Conservation (phyloP, 2,329 filamentous ascomycete species). For the Penicillium aurantiogriseum region DNA sequence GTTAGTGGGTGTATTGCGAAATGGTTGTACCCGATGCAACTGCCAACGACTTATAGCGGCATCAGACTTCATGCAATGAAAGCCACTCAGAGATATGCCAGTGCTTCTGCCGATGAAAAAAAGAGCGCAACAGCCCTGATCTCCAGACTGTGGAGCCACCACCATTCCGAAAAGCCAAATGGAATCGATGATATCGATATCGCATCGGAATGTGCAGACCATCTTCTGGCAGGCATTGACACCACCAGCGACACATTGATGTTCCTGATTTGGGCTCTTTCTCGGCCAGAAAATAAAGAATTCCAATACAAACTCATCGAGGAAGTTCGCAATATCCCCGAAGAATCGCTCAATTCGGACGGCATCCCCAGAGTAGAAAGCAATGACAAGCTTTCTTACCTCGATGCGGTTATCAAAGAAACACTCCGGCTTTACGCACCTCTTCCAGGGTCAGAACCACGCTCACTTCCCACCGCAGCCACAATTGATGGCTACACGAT, state of each 20-base stretch:
- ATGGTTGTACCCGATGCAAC: not conserved
- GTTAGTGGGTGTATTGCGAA: not conserved
- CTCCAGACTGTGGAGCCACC: not conserved
- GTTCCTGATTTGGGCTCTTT: not conserved
- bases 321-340: not conserved
- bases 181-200: not conserved
- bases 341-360: not conserved
- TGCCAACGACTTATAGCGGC: not conserved
- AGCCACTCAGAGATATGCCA: not conserved
- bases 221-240: not conserved
- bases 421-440: not conserved
- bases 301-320: not conserved
- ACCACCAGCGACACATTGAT: not conserved
- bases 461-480: not conserved
- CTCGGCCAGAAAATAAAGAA: not conserved
- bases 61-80: not conserved
- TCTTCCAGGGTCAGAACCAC: not conserved
- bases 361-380: not conserved
- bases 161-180: not conserved
- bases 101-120: not conserved
- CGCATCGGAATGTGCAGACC: not conserved
- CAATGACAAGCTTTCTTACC: not conserved
- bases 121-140: not conserved
- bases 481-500: not conserved
- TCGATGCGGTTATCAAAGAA: not conserved